Evolutionary conservation across 805 yeast species (phyloP).

Genomic region (Saccharomycopsis capsularis): DNA sequence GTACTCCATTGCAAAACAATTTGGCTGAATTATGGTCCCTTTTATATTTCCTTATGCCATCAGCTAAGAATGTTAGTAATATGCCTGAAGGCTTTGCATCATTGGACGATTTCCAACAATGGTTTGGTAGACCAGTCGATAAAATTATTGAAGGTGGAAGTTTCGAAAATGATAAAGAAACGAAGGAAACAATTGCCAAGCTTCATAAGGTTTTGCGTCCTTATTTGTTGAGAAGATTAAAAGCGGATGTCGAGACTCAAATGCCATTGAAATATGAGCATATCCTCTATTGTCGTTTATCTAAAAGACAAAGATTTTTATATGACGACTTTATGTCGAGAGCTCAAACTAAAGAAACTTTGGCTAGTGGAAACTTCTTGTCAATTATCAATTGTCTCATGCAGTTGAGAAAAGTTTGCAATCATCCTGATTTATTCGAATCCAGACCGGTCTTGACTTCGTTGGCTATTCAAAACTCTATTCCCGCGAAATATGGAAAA

Average conservation of each 20-base stretch:
- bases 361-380: slow-evolving; percentile 89
- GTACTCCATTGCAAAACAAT: slow-evolving; percentile 95
- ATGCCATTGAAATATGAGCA: slow-evolving; percentile 99
- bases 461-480: slow-evolving; percentile 64
- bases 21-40: slow-evolving; percentile 95
- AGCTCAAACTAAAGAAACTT: slow-evolving; percentile 89
- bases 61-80: slow-evolving; percentile 58
- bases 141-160: slow-evolving; percentile 68
- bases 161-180: slow-evolving; percentile 67
- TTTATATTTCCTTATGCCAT: slow-evolving; percentile 92
- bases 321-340: slow-evolving; percentile 97
- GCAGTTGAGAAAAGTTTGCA: slow-evolving; percentile 88
- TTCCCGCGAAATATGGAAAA: slow-evolving; percentile 31
- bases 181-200: slow-evolving; percentile 76
- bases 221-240: slow-evolving; percentile 80
- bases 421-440: slow-evolving; percentile 94
- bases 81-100: slow-evolving; percentile 97
- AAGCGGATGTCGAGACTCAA: slow-evolving; percentile 95
- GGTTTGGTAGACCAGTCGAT: slow-evolving; percentile 99
- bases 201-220: slow-evolving; percentile 93
- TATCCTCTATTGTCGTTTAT: slow-evolving; percentile 81
- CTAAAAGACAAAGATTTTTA: slow-evolving; percentile 84
- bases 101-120: slow-evolving; percentile 89
- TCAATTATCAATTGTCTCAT: slow-evolving; percentile 94
- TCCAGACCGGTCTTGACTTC: slow-evolving; percentile 93